Evolutionary conservation across 2,329 filamentous ascomycete species (phyloP), one percentile per base, ranked within the genome.

Genomic region (Diaporthe batatas): DNA sequence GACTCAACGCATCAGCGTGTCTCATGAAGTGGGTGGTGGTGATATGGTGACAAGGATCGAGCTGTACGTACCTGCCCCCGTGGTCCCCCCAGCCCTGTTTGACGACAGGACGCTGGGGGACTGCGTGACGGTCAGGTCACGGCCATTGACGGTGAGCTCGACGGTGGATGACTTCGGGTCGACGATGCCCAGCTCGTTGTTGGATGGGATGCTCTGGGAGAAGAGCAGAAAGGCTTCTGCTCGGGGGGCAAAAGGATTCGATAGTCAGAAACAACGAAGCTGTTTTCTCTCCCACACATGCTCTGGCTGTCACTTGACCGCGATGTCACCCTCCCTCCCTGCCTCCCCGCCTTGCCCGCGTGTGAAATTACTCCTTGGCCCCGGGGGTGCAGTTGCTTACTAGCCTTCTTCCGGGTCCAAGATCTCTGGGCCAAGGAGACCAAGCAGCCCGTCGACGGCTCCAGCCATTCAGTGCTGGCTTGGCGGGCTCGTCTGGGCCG

Each of bases 181-280:
- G 75, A 98, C 84, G 82, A 98, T 96, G 79, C 96, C 96, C 12
- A 98, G 91, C 62, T 65, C n/a, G 77, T 95, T 91, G 70, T 91
- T 90, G 16, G 92, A 93, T 0, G 93, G 91, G 34, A 94, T 89
- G 23, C 90, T 84, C 79, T 93, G 91, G 55, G 94, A 92, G 85
- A 97, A 98, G 71, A 98, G 87, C 49, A 95, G 84, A 79, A 97
- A 98, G 6, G 94, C 94, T 84, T 98, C 96, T 98, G 80, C 70
- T 62, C 29, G 47, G 25, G n/a, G 68, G 6, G 55, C 68, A 2
- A 44, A 2, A 44, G 47, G 55, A 49, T 32, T 25, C 53, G 10
- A 71, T 65, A 53, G 68, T 70, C 55, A 70, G 68, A 70, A 58
- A 62, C 57, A 62, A 36, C 59, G 58, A 29, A 44, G 62, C 29